Evolutionary conservation across 768 basidiomycete genomes (phyloP), one percentile per base, ranked within the genome.

Genomic region (Boletus huronensis): DNA sequence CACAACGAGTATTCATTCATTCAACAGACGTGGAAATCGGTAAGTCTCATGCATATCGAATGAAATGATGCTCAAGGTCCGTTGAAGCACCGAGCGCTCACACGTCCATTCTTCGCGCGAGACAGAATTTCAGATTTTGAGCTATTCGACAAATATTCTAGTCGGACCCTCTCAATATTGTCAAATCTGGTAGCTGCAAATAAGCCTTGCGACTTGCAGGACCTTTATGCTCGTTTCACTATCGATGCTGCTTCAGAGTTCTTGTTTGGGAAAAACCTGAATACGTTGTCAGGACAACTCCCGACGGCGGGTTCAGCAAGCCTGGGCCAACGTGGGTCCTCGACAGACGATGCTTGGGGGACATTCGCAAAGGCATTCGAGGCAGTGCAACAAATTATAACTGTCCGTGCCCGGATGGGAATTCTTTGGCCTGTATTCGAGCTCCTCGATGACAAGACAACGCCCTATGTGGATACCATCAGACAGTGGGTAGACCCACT

Each of bases 201-300:
- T 41, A 68, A 73, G 52, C 75, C 84, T 3, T 77, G 79, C 61
- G 86, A 88, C 55, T 81, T 79, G 1, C 84, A 90, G 65, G 88
- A 88, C 61, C 74, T 89, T 3, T 87, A 77, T 59, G 70, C 80
- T 17, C 80, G 87, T 9, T 87, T 88, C 65, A 80, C 85, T 13
- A 75, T 88, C 38, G 88, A 90, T 64, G 76, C 85, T 0, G 84
- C 87, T 1, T 85, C 85, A 6, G 85, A 87, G 54, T 88, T 87
- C 63, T 73, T 90, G 35, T 88, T 90, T 54, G 87, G 86, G 8
- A 73, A 76, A 51, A 84, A 82, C 62, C 61, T 88, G 52, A 74
- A 84, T 53, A 86, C 86, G 0, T 71, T 88, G 17, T 80, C 79
- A 10, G 76, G 74, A 3, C 64, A 76, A 9, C 75, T 87, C 4